These are phyloP conservation scores for Neocucurbitaria cava DNA, from an alignment of 2,329 filamentous ascomycete genomes.

Conservation along the genomic window DNA sequence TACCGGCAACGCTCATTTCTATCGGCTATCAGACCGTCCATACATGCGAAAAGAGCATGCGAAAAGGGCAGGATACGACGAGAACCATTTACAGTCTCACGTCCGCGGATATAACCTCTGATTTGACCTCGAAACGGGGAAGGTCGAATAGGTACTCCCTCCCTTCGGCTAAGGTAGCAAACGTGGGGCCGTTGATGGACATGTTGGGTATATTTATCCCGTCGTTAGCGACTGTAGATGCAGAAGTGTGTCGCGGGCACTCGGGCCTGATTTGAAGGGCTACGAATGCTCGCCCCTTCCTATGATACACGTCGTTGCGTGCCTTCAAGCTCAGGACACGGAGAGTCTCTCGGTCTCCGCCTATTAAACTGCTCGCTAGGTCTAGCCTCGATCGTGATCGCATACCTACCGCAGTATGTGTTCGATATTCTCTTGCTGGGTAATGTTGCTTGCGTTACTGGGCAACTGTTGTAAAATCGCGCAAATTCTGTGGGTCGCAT, in stretches of 20 bases:
- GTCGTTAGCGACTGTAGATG: not conserved
- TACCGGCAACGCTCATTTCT: not conserved
- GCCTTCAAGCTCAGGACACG: not conserved
- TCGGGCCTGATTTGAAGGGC: not conserved
- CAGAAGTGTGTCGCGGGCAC: not conserved
- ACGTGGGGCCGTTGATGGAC: not conserved
- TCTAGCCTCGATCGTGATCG: not conserved
- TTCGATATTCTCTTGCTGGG: not conserved
- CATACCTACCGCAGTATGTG: not conserved
- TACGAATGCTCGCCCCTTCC: not conserved
- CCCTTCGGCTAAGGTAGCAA: not conserved
- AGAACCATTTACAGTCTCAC: not conserved
- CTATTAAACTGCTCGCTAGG: not conserved
- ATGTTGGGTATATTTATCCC: not conserved
- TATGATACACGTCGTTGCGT: not conserved
- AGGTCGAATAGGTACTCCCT: not conserved
- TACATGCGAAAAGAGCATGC: not conserved
- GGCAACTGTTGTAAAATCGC: conserved; percentile 1
- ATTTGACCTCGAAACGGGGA: not conserved
- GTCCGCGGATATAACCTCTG: not conserved
- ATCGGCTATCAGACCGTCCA: not conserved
- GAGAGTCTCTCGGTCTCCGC: not conserved
- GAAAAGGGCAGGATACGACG: not conserved
- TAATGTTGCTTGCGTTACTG: not conserved
- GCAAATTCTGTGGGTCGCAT: not conserved